Evolutionary conservation across 192 early-diverging fungal genomes (phyloP).

Genomic region (Haplosporangium gracile): DNA sequence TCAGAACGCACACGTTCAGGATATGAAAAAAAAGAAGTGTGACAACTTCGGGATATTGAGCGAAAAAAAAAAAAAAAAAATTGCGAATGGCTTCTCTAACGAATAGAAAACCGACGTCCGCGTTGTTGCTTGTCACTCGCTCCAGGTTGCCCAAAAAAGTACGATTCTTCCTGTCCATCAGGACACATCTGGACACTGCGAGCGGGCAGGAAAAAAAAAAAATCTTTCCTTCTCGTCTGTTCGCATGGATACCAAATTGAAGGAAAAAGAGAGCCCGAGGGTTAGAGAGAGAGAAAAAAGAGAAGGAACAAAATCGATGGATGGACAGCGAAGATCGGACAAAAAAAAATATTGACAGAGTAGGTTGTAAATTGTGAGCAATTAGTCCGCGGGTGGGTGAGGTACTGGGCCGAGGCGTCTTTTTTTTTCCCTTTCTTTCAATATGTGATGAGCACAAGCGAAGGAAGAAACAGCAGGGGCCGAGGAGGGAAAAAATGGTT

Average conservation of each 20-base stretch:
- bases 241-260: not conserved
- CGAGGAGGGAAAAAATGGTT: too few species aligned
- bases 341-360: not conserved
- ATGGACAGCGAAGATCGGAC: not conserved
- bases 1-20: too few species aligned
- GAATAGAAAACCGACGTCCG: too few species aligned
- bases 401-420: constrained; percentile 1
- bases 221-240: not conserved
- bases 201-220: not conserved
- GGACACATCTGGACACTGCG: not conserved
- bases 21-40: too few species aligned
- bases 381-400: not conserved
- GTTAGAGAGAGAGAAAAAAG: not conserved
- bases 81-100: too few species aligned
- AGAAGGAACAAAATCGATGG: not conserved
- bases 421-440: not conserved
- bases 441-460: not conserved
- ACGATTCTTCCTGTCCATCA: not conserved
- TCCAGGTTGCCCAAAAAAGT: not conserved
- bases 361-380: not conserved
- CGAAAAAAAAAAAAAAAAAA: too few species aligned
- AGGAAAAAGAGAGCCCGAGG: not conserved
- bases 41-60: too few species aligned
- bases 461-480: not conserved
- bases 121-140: not conserved